Evolutionary conservation across 768 basidiomycete genomes (phyloP).

Genomic region (Rhodocollybia butyracea): DNA sequence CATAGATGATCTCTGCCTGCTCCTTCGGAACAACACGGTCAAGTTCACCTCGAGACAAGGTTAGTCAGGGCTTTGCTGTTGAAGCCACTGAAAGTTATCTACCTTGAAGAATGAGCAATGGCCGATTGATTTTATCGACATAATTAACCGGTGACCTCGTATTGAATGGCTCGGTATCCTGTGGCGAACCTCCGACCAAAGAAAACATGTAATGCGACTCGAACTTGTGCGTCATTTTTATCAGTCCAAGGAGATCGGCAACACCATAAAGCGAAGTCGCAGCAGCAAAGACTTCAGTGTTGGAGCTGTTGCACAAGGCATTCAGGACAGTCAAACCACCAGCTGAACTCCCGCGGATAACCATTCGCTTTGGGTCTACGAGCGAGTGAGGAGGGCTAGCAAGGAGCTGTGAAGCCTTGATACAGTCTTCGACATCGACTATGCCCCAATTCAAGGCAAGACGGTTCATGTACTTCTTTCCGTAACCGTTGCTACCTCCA

Average conservation of each 20-base stretch:
- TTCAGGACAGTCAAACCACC: slow-evolving; percentile 72
- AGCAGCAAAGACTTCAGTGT: slow-evolving; percentile 54
- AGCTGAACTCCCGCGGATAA: slow-evolving; percentile 70
- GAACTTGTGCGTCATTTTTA: slow-evolving; percentile 57
- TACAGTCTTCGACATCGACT: slow-evolving; percentile 67
- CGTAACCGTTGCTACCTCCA: slow-evolving; percentile 73
- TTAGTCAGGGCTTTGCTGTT: too few relatives aligned
- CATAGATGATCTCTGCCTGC: slow-evolving; percentile 45
- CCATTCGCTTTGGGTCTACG: slow-evolving; percentile 60
- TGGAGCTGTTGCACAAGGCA: slow-evolving; percentile 34
- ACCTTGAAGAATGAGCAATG: slow-evolving; percentile 50
- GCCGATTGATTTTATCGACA: slow-evolving; percentile 46
- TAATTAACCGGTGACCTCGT: slow-evolving; percentile 51
- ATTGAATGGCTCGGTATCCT: slow-evolving; percentile 46
- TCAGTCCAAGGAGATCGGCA: slow-evolving; percentile 53
- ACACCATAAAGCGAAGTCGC: slow-evolving; percentile 68
- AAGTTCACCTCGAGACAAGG: too few relatives aligned
- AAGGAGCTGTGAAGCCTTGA: slow-evolving; percentile 50
- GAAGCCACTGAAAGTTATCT: too few relatives aligned
- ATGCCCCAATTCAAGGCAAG: slow-evolving; percentile 73
- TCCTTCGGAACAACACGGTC: slow-evolving; percentile 52
- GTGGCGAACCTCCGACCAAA: slow-evolving; percentile 48
- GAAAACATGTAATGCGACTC: slow-evolving; percentile 43
- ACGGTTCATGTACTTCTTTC: slow-evolving; percentile 60
- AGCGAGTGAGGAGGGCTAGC: slow-evolving; percentile 43